Conservation (phyloP, 164 flowering plant species). For the Amborella trichopoda region DNA sequence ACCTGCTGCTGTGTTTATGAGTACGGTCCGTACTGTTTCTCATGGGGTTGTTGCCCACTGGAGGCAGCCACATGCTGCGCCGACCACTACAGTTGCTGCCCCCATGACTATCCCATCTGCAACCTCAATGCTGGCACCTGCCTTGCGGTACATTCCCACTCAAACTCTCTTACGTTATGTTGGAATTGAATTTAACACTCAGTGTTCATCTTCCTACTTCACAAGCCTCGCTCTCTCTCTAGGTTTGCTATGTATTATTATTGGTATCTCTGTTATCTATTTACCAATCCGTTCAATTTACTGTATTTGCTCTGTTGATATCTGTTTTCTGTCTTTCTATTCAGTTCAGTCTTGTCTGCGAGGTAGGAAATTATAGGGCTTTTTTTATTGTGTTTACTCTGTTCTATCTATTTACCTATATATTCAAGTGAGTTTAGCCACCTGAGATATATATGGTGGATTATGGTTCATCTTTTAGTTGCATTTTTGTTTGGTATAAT, state of each 20-base stretch:
- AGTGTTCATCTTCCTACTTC: background rate
- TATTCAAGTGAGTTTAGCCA: too few species aligned
- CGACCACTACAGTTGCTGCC: slow-evolving; percentile 86
- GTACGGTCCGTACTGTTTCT: slow-evolving; percentile 41
- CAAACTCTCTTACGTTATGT: slow-evolving; percentile 4
- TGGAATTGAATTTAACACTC: background rate
- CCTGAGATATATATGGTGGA: too few species aligned
- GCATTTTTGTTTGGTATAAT: too few species aligned
- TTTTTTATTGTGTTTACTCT: too few species aligned
- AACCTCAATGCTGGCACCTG: slow-evolving; percentile 59
- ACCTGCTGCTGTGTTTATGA: slow-evolving; percentile 78
- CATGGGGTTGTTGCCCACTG: slow-evolving; percentile 96
- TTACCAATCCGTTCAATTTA: too few species aligned
- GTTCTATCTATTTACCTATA: too few species aligned
- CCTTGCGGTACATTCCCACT: slow-evolving; percentile 46
- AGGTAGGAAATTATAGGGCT: too few species aligned
- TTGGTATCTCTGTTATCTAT: too few species aligned
- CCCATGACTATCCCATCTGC: slow-evolving; percentile 83
- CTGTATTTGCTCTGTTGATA: background rate
- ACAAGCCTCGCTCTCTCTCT: background rate
- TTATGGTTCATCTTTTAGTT: too few species aligned
- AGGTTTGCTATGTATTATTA: too few species aligned
- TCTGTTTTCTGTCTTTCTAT: background rate
- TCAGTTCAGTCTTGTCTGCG: slow-evolving; percentile 4
- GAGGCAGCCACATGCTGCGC: slow-evolving; percentile 90